Conservation (phyloP, 2,329 filamentous ascomycete genomes). For the Rhynchosporium secalis region DNA sequence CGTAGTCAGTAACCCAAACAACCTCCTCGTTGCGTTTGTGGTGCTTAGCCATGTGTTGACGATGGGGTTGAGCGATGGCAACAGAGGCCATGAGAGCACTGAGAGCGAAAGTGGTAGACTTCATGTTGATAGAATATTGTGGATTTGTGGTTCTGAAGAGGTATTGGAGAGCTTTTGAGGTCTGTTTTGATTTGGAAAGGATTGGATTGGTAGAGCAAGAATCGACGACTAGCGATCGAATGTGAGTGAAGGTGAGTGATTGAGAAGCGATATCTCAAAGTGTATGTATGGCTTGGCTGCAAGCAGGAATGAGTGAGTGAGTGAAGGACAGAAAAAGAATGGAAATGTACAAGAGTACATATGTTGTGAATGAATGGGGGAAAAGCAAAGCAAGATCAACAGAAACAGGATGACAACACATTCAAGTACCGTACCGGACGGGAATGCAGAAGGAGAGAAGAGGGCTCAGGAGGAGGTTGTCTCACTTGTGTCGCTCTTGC, state of each 20-base stretch:
- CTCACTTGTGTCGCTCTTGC: not conserved
- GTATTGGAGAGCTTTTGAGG: not conserved
- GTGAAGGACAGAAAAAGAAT: constrained; percentile 21
- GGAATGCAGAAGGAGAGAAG: constrained; percentile 2
- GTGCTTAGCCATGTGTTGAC: constrained; percentile 36
- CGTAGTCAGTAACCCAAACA: constrained; percentile 51
- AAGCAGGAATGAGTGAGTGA: constrained; percentile 1
- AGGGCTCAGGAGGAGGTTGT: not conserved
- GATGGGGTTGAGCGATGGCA: constrained; percentile 39
- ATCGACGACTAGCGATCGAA: constrained; percentile 23
- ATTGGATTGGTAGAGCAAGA: not conserved
- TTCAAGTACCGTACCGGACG: constrained; percentile 4
- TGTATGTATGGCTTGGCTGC: not conserved
- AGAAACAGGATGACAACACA: not conserved
- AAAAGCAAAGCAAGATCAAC: not conserved
- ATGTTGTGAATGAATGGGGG: not conserved
- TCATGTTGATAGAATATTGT: constrained; percentile 38
- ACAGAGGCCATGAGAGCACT: constrained; percentile 36
- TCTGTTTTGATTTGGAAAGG: not conserved
- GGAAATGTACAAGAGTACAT: constrained; percentile 20
- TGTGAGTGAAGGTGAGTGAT: constrained; percentile 22
- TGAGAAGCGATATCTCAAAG: constrained; percentile 24
- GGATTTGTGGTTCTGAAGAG: not conserved
- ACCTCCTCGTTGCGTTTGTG: constrained; percentile 39
- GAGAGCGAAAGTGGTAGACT: constrained; percentile 38